phyloP scores from a whole-genome alignment of 805 yeast genomes.

The Brettanomyces anomalus region DNA sequence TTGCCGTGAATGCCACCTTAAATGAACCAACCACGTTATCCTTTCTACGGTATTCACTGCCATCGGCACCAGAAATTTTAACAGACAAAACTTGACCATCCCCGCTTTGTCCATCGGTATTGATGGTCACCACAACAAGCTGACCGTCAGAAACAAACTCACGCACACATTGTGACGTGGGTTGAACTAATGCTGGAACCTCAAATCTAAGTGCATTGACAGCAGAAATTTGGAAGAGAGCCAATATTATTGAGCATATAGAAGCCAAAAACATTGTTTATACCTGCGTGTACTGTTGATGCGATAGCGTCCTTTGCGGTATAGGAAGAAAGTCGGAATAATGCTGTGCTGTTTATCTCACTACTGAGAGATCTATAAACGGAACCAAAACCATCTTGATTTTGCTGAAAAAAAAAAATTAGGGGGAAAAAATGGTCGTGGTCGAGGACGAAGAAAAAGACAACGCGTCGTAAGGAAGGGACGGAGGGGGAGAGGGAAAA shows the following conservation, averaged over 20 bases:
- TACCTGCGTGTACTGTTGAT: background rate
- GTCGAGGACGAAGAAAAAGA: no score
- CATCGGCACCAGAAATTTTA: slow-evolving; percentile 63
- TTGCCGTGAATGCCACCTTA: slow-evolving; percentile 78
- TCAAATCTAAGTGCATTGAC: slow-evolving; percentile 23
- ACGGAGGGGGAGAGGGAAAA: no score
- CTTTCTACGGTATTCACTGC: slow-evolving; percentile 76
- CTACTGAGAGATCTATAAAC: no score
- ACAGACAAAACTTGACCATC: slow-evolving; percentile 82
- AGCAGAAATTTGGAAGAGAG: background rate
- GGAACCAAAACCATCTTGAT: no score
- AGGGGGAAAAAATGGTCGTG: no score
- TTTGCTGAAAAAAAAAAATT: no score
- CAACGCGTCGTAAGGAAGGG: no score
- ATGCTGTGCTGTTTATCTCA: no score
- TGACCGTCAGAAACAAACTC: slow-evolving; percentile 83
- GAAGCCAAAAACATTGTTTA: background rate
- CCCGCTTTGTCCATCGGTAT: slow-evolving; percentile 64
- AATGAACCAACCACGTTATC: slow-evolving; percentile 66
- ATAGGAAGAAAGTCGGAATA: no score
- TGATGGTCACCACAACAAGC: slow-evolving; percentile 76
- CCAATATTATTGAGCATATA: background rate
- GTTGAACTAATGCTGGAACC: slow-evolving; percentile 19
- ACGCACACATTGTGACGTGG: slow-evolving; percentile 72
- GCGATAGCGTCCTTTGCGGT: background rate